A percentile compares a stretch with the other conserved stretches of the same genome.
These are phyloP conservation scores for Wickerhamiella pararugosa DNA, from an alignment of 1,139 yeast genomes.

Conservation along the genomic window DNA sequence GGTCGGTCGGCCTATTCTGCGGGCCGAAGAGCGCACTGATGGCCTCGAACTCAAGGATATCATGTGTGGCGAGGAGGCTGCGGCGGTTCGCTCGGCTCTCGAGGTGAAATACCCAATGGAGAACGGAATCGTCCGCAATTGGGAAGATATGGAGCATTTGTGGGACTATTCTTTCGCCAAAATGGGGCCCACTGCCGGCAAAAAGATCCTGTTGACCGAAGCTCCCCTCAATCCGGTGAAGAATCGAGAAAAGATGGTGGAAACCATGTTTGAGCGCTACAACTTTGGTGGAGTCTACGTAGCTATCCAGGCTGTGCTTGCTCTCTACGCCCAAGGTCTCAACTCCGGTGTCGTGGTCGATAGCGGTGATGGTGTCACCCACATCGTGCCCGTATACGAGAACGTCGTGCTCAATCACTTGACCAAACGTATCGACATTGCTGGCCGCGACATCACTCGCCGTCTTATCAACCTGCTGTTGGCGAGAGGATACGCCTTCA, in stretches of 20 bases:
- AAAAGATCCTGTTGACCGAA: conserved; percentile 78
- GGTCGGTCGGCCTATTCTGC: conserved; percentile 91
- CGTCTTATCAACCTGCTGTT: conserved; percentile 77
- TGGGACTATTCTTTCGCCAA: conserved; percentile 98
- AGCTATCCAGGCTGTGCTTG: conserved; percentile 95
- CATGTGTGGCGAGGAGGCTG: conserved; percentile 96
- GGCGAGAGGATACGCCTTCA: conserved; percentile 95
- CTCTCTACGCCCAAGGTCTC: conserved; percentile 91
- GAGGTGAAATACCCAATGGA: conserved; percentile 97
- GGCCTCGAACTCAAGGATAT: conserved; percentile 57
- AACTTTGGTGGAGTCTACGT: conserved; percentile 94
- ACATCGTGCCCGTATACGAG: conserved; percentile 95
- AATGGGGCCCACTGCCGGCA: conserved; percentile 59
- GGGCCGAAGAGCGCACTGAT: conserved; percentile 85
- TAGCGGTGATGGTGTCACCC: conserved; percentile 92
- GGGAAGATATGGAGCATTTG: conserved; percentile 97
- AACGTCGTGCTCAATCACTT: conserved; percentile 88
- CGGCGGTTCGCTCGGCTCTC: conserved; percentile 73
- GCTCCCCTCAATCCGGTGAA: conserved; percentile 97
- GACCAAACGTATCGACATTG: conserved; percentile 86
- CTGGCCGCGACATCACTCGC: conserved; percentile 96
- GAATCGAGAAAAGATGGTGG: conserved; percentile 89
- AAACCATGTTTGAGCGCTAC: conserved; percentile 93
- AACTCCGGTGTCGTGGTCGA: conserved; percentile 98
- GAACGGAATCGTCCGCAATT: conserved; percentile 89